A percentile compares a stretch with the other conserved stretches of the same genome.
Conservation (phyloP, 1,284 basidiomycete species). For the Ganoderma lucidum region DNA sequence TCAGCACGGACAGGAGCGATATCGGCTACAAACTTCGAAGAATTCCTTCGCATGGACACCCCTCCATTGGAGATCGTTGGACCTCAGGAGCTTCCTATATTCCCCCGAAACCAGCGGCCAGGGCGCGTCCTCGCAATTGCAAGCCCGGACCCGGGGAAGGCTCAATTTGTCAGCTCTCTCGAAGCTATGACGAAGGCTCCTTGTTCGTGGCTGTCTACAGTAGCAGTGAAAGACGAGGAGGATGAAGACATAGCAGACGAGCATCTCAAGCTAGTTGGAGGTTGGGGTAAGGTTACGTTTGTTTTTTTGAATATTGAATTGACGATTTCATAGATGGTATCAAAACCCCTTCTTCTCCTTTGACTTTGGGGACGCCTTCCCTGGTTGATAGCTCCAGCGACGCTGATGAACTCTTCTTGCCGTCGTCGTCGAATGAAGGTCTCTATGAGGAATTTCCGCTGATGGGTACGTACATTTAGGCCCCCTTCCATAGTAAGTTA, state of each 20-base stretch:
- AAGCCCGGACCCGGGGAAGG: conserved; percentile 11
- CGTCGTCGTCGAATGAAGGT: conserved; percentile 46
- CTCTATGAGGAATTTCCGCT: conserved; percentile 33
- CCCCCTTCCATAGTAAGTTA: background rate
- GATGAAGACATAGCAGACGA: conserved; percentile 51
- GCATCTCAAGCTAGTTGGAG: conserved; percentile 63
- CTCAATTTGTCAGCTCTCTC: background rate
- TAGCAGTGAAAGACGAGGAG: conserved; percentile 45
- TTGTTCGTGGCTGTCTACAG: conserved; percentile 32
- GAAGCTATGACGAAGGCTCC: conserved; percentile 39
- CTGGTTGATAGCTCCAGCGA: conserved; percentile 43
- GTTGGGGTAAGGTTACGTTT: conserved; percentile 55
- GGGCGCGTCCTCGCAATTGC: conserved; percentile 23
- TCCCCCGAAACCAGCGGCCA: conserved; percentile 48
- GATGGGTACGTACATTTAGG: conserved; percentile 47
- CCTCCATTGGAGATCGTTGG: conserved; percentile 43
- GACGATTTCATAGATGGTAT: conserved; percentile 21
- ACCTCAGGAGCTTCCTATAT: conserved; percentile 52
- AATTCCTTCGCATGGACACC: conserved; percentile 45
- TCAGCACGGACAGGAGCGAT: conserved; percentile 1
- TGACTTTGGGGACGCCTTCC: conserved; percentile 43
- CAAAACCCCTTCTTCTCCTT: conserved; percentile 35
- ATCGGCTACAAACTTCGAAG: conserved; percentile 36
- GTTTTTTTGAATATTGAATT: background rate
- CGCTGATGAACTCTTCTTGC: conserved; percentile 53